A percentile compares a stretch with the other conserved stretches of the same genome.
Conservation (phyloP, 2,329 filamentous ascomycete species). For the Claviceps digitariae region DNA sequence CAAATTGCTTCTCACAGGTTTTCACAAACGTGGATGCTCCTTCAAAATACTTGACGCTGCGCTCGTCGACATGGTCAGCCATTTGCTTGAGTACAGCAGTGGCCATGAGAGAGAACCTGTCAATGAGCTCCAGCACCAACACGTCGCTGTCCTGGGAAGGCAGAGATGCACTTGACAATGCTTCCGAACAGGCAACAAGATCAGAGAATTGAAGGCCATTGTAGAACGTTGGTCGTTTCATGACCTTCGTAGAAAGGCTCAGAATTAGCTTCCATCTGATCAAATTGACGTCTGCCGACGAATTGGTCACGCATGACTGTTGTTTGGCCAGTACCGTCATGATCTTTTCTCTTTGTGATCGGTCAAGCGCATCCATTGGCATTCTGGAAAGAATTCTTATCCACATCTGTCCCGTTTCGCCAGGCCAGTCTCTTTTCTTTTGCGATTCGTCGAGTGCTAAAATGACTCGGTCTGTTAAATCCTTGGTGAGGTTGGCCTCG, state of each 20-base stretch:
- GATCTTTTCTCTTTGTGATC: slow-evolving; percentile 29
- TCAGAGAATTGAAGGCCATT: slow-evolving; percentile 29
- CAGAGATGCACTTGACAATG: slow-evolving; percentile 15
- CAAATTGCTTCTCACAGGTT: slow-evolving; percentile 9
- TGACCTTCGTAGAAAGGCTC: slow-evolving; percentile 33
- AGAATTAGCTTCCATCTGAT: slow-evolving; percentile 26
- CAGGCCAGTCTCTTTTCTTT: slow-evolving; percentile 20
- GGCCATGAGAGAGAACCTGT: slow-evolving; percentile 19
- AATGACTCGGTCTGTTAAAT: slow-evolving; percentile 20
- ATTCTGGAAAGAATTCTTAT: slow-evolving; percentile 20
- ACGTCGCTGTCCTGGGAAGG: slow-evolving; percentile 13
- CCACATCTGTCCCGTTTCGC: slow-evolving; percentile 15
- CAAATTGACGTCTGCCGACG: slow-evolving; percentile 13
- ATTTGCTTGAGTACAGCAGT: slow-evolving; percentile 27
- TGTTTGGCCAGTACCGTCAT: slow-evolving; percentile 21
- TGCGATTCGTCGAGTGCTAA: slow-evolving; percentile 15
- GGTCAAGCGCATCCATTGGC: slow-evolving; percentile 26
- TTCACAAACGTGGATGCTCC: slow-evolving; percentile 15
- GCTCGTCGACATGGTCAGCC: slow-evolving; percentile 27
- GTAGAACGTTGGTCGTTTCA: slow-evolving; percentile 38
- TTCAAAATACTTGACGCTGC: slow-evolving; percentile 27
- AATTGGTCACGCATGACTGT: slow-evolving; percentile 13
- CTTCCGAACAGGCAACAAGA: slow-evolving; percentile 21
- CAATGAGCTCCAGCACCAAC: slow-evolving; percentile 18
- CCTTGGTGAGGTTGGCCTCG: slow-evolving; percentile 17